Percentiles rank a stretch among this genome's conserved stretches.
These are phyloP conservation scores for Pyrenula aspistea DNA, from an alignment of 495 filamentous ascomycete species.

Conservation along the genomic window DNA sequence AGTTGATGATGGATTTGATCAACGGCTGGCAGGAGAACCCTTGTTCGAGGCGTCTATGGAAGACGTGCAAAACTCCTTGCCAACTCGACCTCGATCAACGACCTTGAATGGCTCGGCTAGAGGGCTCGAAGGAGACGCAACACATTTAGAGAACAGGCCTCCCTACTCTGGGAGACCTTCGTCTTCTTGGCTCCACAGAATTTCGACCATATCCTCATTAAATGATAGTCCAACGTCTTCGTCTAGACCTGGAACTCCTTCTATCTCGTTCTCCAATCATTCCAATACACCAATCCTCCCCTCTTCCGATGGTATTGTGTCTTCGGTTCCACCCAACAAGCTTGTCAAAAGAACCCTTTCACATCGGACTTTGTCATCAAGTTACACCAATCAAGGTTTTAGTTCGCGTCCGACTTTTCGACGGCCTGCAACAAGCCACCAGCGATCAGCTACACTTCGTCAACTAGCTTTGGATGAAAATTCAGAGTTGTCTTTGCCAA, in stretches of 20 bases:
- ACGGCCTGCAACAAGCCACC: constrained; percentile 78
- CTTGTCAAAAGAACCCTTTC: constrained; percentile 75
- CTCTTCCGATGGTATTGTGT: constrained; percentile 19
- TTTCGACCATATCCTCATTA: constrained; percentile 65
- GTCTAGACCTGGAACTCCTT: constrained; percentile 45
- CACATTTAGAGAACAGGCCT: constrained; percentile 16
- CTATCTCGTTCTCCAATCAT: constrained; percentile 57
- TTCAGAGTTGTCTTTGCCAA: background rate
- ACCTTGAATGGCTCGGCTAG: background rate
- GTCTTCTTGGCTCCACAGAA: constrained; percentile 65
- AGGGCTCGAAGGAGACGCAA: constrained; percentile 13
- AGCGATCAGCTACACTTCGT: constrained; percentile 61
- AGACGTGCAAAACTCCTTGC: background rate
- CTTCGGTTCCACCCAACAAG: constrained; percentile 61
- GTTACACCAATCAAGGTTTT: constrained; percentile 15
- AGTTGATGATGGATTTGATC: constrained; percentile 7
- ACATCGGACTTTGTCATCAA: constrained; percentile 19
- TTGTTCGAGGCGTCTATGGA: background rate
- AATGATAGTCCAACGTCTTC: constrained; percentile 47
- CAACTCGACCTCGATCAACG: background rate
- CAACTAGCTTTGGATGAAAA: constrained; percentile 12
- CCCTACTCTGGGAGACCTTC: constrained; percentile 29
- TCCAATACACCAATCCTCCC: constrained; percentile 55
- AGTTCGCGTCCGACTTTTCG: constrained; percentile 45
- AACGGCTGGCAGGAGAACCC: constrained; percentile 25